phyloP scores from a whole-genome alignment of 2,329 filamentous ascomycete species.

The Aureobasidium subglaciale region DNA sequence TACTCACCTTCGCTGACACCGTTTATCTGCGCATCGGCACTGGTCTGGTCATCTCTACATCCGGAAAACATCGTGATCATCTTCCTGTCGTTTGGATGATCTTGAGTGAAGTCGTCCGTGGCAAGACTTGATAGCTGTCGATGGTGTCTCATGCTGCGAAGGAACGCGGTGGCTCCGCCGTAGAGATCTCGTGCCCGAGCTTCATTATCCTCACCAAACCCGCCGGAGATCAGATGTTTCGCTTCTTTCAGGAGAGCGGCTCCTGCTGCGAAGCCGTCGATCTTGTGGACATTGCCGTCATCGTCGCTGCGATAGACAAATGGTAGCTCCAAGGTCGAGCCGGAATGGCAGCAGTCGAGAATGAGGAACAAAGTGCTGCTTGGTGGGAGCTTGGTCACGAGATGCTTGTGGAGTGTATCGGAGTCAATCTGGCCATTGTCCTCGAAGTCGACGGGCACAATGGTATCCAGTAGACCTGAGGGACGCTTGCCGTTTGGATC shows the following conservation, averaged over 20 bases:
- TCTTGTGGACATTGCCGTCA: constrained; percentile 49
- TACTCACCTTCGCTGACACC: constrained; percentile 29
- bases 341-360: constrained; percentile 57
- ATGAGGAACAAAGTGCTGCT: constrained; percentile 48
- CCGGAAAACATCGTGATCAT: constrained; percentile 46
- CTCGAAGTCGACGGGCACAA: constrained; percentile 12
- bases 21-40: constrained; percentile 39
- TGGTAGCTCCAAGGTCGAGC: constrained; percentile 52
- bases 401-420: constrained; percentile 44
- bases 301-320: constrained; percentile 51
- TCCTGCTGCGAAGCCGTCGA: constrained; percentile 50
- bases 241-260: constrained; percentile 45
- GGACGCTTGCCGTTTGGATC: constrained; percentile 32
- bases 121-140: constrained; percentile 30
- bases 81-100: constrained; percentile 39
- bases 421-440: constrained; percentile 48
- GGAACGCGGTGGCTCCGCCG: constrained; percentile 48
- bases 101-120: constrained; percentile 31
- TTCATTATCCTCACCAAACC: constrained; percentile 40
- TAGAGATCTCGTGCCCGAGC: constrained; percentile 45
- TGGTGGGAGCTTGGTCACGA: constrained; percentile 46
- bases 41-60: constrained; percentile 46
- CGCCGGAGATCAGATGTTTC: constrained; percentile 42
- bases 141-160: constrained; percentile 42
- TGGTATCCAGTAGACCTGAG: constrained; percentile 18